Evolutionary conservation across 805 yeast species (phyloP).

Genomic region (Kluyveromyces siamensis): DNA sequence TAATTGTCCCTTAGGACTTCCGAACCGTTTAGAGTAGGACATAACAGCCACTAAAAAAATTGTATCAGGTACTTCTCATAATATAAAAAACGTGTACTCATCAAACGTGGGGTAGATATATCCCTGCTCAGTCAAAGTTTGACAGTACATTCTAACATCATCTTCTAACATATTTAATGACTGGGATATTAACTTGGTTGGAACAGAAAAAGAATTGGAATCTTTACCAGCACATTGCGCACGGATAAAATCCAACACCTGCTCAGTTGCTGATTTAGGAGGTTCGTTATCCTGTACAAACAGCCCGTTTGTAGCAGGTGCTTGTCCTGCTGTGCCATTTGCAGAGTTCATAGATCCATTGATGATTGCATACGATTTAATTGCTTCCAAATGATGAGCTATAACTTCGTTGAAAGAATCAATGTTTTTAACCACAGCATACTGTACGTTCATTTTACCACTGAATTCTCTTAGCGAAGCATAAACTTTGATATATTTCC

Average conservation of each 20-base stretch:
- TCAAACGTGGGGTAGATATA: constrained; percentile 61
- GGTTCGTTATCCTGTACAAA: constrained; percentile 37
- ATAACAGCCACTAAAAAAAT: not conserved
- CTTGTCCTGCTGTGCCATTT: constrained; percentile 11
- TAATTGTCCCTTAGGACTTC: not conserved
- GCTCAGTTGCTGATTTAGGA: constrained; percentile 30
- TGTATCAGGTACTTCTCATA: constrained; percentile 22
- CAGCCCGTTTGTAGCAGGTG: constrained; percentile 22
- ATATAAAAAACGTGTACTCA: constrained; percentile 51
- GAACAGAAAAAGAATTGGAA: constrained; percentile 65
- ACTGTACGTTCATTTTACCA: constrained; percentile 55
- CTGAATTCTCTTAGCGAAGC: constrained; percentile 52
- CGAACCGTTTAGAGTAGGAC: not conserved
- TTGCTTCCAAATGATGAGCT: constrained; percentile 59
- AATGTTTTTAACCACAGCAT: constrained; percentile 49
- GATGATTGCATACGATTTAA: constrained; percentile 45
- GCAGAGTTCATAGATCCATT: constrained; percentile 35
- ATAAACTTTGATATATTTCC: constrained; percentile 52
- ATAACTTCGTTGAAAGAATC: constrained; percentile 59
- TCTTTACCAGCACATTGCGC: constrained; percentile 37
- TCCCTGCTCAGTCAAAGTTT: constrained; percentile 55
- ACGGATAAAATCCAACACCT: constrained; percentile 39
- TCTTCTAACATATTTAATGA: constrained; percentile 41
- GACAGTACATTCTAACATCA: constrained; percentile 42
- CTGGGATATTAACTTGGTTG: constrained; percentile 51